Evolutionary conservation across 2,329 filamentous ascomycete species (phyloP).

Genomic region (Talaromyces sp.): DNA sequence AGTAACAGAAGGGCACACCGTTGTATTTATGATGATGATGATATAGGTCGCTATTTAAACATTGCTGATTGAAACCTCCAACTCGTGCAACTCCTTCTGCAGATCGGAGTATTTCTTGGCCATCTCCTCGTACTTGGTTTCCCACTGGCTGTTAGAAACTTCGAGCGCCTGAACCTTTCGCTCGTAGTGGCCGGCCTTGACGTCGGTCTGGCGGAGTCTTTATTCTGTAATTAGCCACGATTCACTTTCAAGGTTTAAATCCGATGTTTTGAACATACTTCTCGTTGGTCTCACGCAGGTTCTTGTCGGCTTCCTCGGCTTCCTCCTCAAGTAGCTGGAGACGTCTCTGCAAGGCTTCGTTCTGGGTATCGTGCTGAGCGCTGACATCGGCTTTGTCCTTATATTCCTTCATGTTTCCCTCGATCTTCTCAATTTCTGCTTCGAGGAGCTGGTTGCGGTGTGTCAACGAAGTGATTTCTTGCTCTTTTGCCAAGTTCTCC

Average conservation of each 20-base stretch:
- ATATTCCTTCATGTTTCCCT: slow-evolving; percentile 74
- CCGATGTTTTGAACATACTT: slow-evolving; percentile 66
- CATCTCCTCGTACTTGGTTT: slow-evolving; percentile 98
- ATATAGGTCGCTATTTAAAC: slow-evolving; percentile 58
- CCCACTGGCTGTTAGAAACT: slow-evolving; percentile 87
- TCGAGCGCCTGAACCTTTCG: slow-evolving; percentile 98
- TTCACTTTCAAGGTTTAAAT: neutral
- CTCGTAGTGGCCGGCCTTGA: slow-evolving; percentile 98
- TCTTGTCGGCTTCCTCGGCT: slow-evolving; percentile 94
- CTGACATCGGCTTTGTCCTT: slow-evolving; percentile 85
- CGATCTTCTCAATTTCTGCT: slow-evolving; percentile 86
- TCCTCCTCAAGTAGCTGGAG: slow-evolving; percentile 97
- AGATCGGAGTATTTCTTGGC: slow-evolving; percentile 77
- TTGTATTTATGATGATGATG: slow-evolving; percentile 15
- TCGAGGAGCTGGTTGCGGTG: slow-evolving; percentile 95
- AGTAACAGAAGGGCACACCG: slow-evolving; percentile 18
- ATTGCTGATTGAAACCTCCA: slow-evolving; percentile 88
- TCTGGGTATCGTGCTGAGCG: slow-evolving; percentile 77
- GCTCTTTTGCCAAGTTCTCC: slow-evolving; percentile 93
- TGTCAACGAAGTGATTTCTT: slow-evolving; percentile 92
- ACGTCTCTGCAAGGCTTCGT: slow-evolving; percentile 86
- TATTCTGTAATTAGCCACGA: neutral
- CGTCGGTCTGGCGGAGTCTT: slow-evolving; percentile 97
- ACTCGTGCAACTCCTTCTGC: slow-evolving; percentile 87
- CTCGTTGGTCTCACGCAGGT: slow-evolving; percentile 93